Percentiles rank a stretch among this genome's conserved stretches.
phyloP scores from a whole-genome alignment of 2,329 filamentous ascomycete genomes.

The Aureobasidium subglaciale region DNA sequence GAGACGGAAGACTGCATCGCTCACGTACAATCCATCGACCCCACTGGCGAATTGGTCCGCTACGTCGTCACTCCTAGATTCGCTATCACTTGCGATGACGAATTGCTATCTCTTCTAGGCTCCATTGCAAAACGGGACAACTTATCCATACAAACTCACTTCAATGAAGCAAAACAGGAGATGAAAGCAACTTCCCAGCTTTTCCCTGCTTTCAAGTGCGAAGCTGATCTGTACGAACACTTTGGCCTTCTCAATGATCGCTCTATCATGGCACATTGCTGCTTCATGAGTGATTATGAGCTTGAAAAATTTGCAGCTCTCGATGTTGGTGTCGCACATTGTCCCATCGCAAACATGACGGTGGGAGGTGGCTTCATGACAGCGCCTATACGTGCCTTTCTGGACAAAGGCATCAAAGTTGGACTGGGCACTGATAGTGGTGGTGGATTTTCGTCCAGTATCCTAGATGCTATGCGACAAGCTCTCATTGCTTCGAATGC shows the following conservation, averaged over 20 bases:
- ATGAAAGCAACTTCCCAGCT: slow-evolving; percentile 48
- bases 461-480: slow-evolving; percentile 53
- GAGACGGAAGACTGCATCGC: slow-evolving; percentile 25
- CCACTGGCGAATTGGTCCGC: slow-evolving; percentile 21
- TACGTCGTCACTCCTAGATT: slow-evolving; percentile 41
- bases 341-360: slow-evolving; percentile 55
- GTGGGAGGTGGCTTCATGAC: slow-evolving; percentile 48
- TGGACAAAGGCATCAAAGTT: slow-evolving; percentile 54
- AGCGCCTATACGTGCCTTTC: slow-evolving; percentile 52
- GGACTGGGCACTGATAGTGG: slow-evolving; percentile 60
- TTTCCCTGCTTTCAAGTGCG: slow-evolving; percentile 50
- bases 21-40: slow-evolving; percentile 20
- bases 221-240: slow-evolving; percentile 53
- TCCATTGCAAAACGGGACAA: slow-evolving; percentile 43
- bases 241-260: slow-evolving; percentile 49
- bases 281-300: slow-evolving; percentile 53
- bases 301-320: slow-evolving; percentile 40
- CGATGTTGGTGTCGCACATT: slow-evolving; percentile 56
- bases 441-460: slow-evolving; percentile 54
- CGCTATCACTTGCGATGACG: slow-evolving; percentile 52
- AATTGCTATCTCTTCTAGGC: slow-evolving; percentile 51
- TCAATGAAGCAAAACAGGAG: slow-evolving; percentile 58
- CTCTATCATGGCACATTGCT: slow-evolving; percentile 61
- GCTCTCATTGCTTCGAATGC: slow-evolving; percentile 46
- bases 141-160: slow-evolving; percentile 59